Evolutionary conservation across 2,329 filamentous ascomycete species (phyloP), one percentile per base, ranked within the genome.

Genomic region (Cladosporium oxysporum): DNA sequence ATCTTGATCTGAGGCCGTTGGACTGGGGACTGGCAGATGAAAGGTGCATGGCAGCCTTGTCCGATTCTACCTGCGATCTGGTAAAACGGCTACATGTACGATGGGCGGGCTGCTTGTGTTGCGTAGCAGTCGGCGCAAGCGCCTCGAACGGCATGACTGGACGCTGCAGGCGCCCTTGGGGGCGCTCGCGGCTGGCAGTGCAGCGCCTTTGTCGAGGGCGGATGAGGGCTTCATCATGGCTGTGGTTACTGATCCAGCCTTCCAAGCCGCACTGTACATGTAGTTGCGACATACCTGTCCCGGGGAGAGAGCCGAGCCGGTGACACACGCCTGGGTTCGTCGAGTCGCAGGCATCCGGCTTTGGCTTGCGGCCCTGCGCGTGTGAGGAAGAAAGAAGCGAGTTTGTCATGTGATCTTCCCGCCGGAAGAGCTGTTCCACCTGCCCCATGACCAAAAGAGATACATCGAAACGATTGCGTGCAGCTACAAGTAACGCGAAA

Each of bases 361-460:
- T 58, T 58, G 55, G 55, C 55, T 58, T 58, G 55, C 55, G 31
- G n/a, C 8, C 53, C 16, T 37, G 33, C 21, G 55, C 23, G 55
- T 21, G 55, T 37, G 55, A 58, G 31, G 55, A 18, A 16, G 31
- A 7, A 58, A 26, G 21, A 58, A 41, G 55, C 55, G 33, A 58
- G 5, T 29, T 18, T 11, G 2, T 53, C 55, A 58, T 37, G 33
- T 57, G 53, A 35, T 26, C 53, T 55, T 33, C 29, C 5, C 52
- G 52, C 18, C 28, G 18, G 28, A 53, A n/a, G 23, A 31, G 52
- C 18, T 7, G 18, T 47, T 21, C 41, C 41, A 11, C 41, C 41
- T 47, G 41, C 41, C 41, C n/a, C 41, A 47, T n/a, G 41, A 47
- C n/a, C n/a, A 21, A 47, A 47, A 23, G 6, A 21, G 41, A 47